Evolutionary conservation across 2,329 filamentous ascomycete genomes (phyloP), one percentile per base, ranked within the genome.

Genomic region (Paraphaeosphaeria sporulosa): DNA sequence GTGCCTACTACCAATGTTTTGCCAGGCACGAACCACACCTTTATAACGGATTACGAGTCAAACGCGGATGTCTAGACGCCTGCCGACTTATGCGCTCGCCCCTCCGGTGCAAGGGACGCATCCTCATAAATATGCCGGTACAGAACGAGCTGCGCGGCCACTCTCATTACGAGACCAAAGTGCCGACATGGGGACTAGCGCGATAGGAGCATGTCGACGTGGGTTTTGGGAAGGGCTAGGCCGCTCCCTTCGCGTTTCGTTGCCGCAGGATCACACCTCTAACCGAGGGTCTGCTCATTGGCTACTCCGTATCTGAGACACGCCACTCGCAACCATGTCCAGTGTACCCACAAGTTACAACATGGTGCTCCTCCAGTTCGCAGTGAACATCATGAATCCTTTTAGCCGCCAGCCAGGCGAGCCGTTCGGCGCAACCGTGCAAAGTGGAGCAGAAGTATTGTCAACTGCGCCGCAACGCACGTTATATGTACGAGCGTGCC

Each of bases 61-160:
- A 42, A 34, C 46, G 55, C 55, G 38, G 47, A 49, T 50, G 46
- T 51, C 46, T 44, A 57, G 55, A 57, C 38, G 55, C 55, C 19
- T 51, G 38, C 47, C 55, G 36, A 57, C 55, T 27, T 51, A 42
- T 51, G 47, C 55, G 47, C 40, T 50, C 47, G 52, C 52, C 52
- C 42, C 52, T 46, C 27, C 40, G 52, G 42, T 27, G 52, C 52
- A 55, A 55, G 52, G 52, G 52, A 47, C 40, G 52, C 52, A 55
- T 25, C 52, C 52, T 47, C 30, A 47, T 55, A 17, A 47, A 44
- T 17, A 47, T 46, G 52, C 52, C 25, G 40, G 52, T 27, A 36
- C 42, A 36, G 15, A 46, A 55, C 30, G 10, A 55, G 52, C 25
- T 21, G 17, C 30, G 52, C 52, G n/a, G 30, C 52, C 52, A 55